Base-by-base conservation (phyloP, 129 eudicot genomes). In the Tagetes patula region DNA sequence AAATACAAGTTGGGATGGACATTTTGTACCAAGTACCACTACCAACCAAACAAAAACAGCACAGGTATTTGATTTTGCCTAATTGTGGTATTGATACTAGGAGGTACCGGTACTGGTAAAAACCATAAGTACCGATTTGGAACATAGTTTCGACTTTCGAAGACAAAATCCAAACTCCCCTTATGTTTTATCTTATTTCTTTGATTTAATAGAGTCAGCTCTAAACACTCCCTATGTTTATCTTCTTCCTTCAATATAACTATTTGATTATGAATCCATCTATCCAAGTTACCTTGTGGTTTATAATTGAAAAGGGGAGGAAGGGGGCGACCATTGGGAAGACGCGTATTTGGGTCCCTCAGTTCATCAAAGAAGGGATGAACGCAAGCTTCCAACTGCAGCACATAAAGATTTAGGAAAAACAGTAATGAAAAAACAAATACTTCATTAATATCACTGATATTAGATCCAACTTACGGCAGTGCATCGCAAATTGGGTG, bases 361-460 rank as follows among this genome's bases (percentile, higher is more conserved):
- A 94, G 46, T 83, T 90, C 99, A 85, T 94, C 99, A 71, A 94
- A 94, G 91, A 94, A 94, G 55, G 97, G 96, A 78, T 94, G 99
- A 69, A 90, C 81, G 72, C 99, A 94, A 80, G 99, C 99, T 80
- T 94, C 99, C 88, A 94, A 83, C 99, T 94, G 80, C 72, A 79
- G 55, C 41, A 41, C 52, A 56, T 53, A 54, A 61, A 71, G 36
- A 61, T 30, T 39, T 11, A 9, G 4, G 10, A 37, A 50, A 58
- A 43, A 63, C 31, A 33, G 13, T n/a, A 8, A 58, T 43, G 59
- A 54, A 66, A 2, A 37, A 12, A 63, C 30, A 34, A 46, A 20
- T 53, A 41, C 45, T 58, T 61, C 65, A 39, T 45, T 32, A 53
- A 47, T 47, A 60, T 61, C 10, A 10, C 11, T 53, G 1, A 9